Evolutionary conservation across 352 stramenopile genomes (phyloP), one percentile per base, ranked within the genome.

Genomic region (Phytophthora melonis): DNA sequence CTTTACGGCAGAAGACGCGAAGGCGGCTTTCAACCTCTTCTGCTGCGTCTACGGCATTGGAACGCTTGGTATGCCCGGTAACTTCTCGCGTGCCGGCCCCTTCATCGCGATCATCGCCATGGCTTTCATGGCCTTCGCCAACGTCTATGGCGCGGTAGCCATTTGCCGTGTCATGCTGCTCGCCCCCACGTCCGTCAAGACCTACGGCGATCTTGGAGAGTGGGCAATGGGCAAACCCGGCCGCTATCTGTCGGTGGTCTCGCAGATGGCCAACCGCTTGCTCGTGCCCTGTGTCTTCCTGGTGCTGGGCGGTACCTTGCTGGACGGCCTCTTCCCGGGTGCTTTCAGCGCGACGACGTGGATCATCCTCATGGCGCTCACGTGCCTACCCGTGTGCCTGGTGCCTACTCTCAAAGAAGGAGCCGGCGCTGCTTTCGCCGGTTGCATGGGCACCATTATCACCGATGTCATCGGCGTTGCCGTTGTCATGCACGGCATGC

Each of bases 11-110:
- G 78, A 84, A 18, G 78, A 84, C 59, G 32, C 70, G 70, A 89
- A 89, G 53, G 66, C 65, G 8, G 68, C 66, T 13, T 84, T 84
- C 71, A 78, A 66, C 32, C 67, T 84, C 32, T 84, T 87, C 54
- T 89, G 82, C 68, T 84, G 73, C 19, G 75, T 88, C 43, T 89
- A 77, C 58, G 82, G 82, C 61, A 83, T 90, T 72, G 82, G 82
- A 30, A 87, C 82, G 34, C 80, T 90, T 63, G 77, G 82, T 72
- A 87, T 89, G 70, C 80, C 82, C 3, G 74, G 69, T 10, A 89
- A 88, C 66, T 89, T 86, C 34, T 70, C 81, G 13, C 81, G 81
- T 16, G 78, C 80, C 3, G 82, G 82, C 0, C 78, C 81, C n/a
- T 49, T 61, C 18, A 66, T 85, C 23, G 82, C 80, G 3, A 54